These are phyloP conservation scores for Wallacemonas collosoma DNA, from an alignment of 208 protist genomes.

Conservation along the genomic window DNA sequence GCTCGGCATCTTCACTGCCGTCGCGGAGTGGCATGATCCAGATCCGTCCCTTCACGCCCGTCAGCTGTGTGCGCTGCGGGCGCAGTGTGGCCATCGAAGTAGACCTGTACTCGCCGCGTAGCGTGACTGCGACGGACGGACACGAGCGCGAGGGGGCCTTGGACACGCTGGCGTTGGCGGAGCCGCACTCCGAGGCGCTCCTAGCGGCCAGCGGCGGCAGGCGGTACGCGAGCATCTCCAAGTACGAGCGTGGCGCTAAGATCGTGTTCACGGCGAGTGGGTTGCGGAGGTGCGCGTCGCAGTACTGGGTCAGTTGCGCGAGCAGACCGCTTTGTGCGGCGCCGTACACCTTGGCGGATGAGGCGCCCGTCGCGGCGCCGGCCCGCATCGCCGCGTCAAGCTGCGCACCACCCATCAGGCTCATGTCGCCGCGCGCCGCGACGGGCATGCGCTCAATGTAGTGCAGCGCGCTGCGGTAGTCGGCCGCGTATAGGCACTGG, in stretches of 20 bases:
- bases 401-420: conserved; percentile 23
- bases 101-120: no score
- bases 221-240: background rate
- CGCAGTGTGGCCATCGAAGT: background rate
- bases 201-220: background rate
- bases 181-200: background rate
- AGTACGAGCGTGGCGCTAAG: background rate
- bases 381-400: background rate
- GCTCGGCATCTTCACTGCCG: no score
- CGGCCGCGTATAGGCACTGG: conserved; percentile 19
- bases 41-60: background rate
- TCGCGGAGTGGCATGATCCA: no score
- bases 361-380: conserved; percentile 1
- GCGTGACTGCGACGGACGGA: background rate
- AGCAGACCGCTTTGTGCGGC: background rate
- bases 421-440: conserved; percentile 7
- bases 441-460: conserved; percentile 17
- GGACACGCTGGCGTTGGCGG: background rate
- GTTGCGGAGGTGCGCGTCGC: conserved; percentile 12
- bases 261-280: background rate
- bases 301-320: conserved; percentile 10
- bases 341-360: conserved; percentile 5
- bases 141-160: background rate
- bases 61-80: background rate
- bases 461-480: conserved; percentile 27